These are phyloP conservation scores for Eucalyptus grandis DNA, from an alignment of 345 rosid genomes.

Conservation along the genomic window DNA sequence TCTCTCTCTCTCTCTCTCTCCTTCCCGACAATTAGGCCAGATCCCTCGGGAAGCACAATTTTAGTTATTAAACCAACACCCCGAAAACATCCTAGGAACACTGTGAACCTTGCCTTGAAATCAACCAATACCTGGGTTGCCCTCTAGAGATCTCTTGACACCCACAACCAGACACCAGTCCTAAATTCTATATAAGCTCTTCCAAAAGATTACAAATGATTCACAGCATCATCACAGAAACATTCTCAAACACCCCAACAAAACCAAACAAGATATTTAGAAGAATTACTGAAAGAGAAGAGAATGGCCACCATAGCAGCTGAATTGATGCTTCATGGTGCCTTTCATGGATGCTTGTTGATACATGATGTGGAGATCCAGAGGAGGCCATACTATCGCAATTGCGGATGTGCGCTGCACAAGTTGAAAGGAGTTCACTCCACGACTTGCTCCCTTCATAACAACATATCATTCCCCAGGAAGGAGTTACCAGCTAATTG, in stretches of 20 bases:
- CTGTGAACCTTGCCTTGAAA: neutral
- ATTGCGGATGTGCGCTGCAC: slow-evolving; percentile 7
- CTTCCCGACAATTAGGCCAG: neutral
- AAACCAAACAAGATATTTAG: neutral
- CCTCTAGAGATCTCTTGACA: neutral
- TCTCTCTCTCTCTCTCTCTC: rapidly evolving
- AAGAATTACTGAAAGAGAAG: neutral
- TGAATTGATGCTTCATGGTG: neutral
- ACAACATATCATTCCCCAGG: neutral
- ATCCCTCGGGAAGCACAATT: neutral
- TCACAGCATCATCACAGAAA: neutral
- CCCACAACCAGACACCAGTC: neutral
- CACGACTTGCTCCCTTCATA: neutral
- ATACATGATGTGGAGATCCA: neutral
- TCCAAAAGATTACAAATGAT: neutral
- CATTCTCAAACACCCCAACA: neutral
- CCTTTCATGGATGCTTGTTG: neutral
- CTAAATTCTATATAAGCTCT: neutral
- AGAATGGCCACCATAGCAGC: neutral
- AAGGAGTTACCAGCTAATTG: neutral
- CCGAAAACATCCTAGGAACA: neutral
- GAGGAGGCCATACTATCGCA: neutral
- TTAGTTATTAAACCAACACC: neutral
- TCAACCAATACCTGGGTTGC: neutral
- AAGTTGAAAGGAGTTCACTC: neutral